These are phyloP conservation scores for Astrothelium subdiscretum DNA, from an alignment of 495 filamentous ascomycete species.

Conservation along the genomic window DNA sequence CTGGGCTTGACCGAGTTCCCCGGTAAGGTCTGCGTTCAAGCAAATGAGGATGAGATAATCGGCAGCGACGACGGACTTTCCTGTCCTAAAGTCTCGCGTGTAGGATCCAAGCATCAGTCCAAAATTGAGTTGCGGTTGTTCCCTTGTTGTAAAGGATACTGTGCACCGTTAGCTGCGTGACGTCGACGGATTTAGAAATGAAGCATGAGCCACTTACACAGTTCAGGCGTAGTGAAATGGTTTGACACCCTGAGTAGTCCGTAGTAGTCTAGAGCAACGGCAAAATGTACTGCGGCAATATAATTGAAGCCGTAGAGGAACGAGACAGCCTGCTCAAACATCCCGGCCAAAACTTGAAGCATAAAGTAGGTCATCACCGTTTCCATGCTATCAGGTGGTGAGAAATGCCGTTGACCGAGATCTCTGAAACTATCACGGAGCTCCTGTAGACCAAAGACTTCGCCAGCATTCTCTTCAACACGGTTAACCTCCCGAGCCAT, in stretches of 20 bases:
- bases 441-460: slow-evolving; percentile 79
- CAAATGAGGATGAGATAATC: slow-evolving; percentile 92
- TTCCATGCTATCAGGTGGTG: slow-evolving; percentile 51
- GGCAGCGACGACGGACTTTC: slow-evolving; percentile 71
- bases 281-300: slow-evolving; percentile 88
- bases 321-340: slow-evolving; percentile 89
- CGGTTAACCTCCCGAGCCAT: slow-evolving; percentile 80
- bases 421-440: slow-evolving; percentile 73
- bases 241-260: slow-evolving; percentile 79
- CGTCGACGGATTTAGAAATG: background rate
- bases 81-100: slow-evolving; percentile 86
- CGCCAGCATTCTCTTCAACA: slow-evolving; percentile 69
- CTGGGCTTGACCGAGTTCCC: slow-evolving; percentile 62
- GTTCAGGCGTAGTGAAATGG: slow-evolving; percentile 54
- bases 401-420: slow-evolving; percentile 82
- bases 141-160: slow-evolving; percentile 61
- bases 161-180: slow-evolving; percentile 24
- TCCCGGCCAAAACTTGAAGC: slow-evolving; percentile 75
- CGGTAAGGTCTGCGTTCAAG: slow-evolving; percentile 75
- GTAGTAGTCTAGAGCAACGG: slow-evolving; percentile 80
- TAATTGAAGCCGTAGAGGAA: slow-evolving; percentile 85
- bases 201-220: slow-evolving; percentile 40
- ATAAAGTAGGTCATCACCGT: slow-evolving; percentile 84
- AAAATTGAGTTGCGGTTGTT: slow-evolving; percentile 85
- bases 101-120: slow-evolving; percentile 87